Base-by-base conservation (phyloP, 1,284 basidiomycete species). In the Amylostereum chailletii region DNA sequence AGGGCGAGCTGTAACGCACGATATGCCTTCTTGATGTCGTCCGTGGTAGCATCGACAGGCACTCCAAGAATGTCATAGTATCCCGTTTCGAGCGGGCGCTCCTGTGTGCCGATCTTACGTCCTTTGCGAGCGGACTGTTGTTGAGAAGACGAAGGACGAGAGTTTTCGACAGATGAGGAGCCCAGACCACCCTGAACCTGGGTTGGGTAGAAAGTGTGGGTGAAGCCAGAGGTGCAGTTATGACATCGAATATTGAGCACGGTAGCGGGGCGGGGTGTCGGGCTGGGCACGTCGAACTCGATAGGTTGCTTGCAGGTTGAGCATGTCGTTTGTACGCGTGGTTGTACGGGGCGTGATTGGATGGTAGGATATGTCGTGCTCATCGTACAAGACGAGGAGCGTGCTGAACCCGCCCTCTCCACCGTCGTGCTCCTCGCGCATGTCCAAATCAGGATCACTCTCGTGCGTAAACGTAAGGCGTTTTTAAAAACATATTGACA, bases 21-120 rank as follows among this genome's bases (percentile, higher is more conserved):
- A 70, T 99, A 99, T 2, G 95, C 90, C 67, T 94, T 96, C 74
- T 98, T 98, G 64, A 99, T 82, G 51, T 95, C 90, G 9, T 91
- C 90, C 2, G 78, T 75, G 10, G 85, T 85, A 3, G 90, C 90
- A 50, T 79, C 76, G 9, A 89, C 74, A 0, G 83, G 67, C 0
- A 95, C 75, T 4, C 87, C 88, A 2, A 95, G 73, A 32, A 89
- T 74, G 61, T 94, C 91, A 60, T 94, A 94, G 66, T 94, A 94
- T 10, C 79, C 85, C 19, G 87, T 91, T 63, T 95, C 93, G 41
- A 96, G 70, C 2, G 93, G 94, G 55, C 83, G 78, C 56, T 92
- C 90, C 67, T 96, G 90, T 3, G 90, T 87, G 1, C 90, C 91
- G 58, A 89, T 84, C 75, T 84, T 82, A 58, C 83, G 69, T 32